phyloP scores from a whole-genome alignment of 2,329 filamentous ascomycete genomes.

The Alternaria postmessia region DNA sequence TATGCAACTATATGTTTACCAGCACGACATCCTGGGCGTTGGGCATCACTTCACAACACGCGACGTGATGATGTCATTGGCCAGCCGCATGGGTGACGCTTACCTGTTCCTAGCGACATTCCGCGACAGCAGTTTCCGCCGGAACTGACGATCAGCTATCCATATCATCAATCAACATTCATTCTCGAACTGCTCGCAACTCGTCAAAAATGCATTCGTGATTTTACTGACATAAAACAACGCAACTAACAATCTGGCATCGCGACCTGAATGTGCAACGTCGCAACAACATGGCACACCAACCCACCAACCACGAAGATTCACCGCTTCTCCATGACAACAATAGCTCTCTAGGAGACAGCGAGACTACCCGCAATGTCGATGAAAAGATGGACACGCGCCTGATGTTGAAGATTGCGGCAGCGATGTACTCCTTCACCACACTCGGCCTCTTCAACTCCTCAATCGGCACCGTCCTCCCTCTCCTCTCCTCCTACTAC shows the following conservation, averaged over 20 bases:
- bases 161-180: background rate
- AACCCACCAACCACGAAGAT: conserved; percentile 1
- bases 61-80: conserved; percentile 11
- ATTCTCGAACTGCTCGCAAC: background rate
- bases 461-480: conserved; percentile 47
- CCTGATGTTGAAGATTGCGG: conserved; percentile 52
- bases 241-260: background rate
- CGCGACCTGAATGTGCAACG: conserved; percentile 3
- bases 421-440: conserved; percentile 66
- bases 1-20: background rate
- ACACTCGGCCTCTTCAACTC: conserved; percentile 58
- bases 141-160: background rate
- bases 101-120: conserved; percentile 15
- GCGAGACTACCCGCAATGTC: too few species aligned
- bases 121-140: conserved; percentile 11
- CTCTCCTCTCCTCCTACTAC: conserved; percentile 52
- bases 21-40: background rate
- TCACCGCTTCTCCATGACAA: conserved; percentile 14
- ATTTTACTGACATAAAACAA: background rate
- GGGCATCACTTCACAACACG: background rate
- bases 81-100: conserved; percentile 15
- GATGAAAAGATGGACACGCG: background rate
- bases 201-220: background rate
- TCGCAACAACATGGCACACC: conserved; percentile 10
- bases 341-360: background rate